Base-by-base conservation (phyloP, 257 asterid species). In the Parsonsia alboflavescens region DNA sequence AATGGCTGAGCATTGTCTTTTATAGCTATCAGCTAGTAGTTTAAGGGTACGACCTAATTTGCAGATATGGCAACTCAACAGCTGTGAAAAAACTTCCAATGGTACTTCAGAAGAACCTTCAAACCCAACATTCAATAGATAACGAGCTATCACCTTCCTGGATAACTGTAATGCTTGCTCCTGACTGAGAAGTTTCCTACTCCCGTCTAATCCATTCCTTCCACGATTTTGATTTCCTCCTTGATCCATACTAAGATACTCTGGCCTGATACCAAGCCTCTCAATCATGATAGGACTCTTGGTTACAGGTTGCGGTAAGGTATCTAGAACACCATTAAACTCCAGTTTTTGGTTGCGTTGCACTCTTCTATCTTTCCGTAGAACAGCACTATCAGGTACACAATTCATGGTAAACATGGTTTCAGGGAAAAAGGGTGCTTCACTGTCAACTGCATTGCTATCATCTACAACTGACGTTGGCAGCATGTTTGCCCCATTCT, bases 271-370 rank as follows among this genome's bases (percentile, higher is more conserved):
- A 75, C 96, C 98, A 71, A 94, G 97, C 86, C 98, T 86, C 92
- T 94, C 98, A 70, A 94, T 94, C 97, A 94, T 90, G 73, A 94
- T 92, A 75, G 97, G 92, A 88, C 89, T 92, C 85, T 88, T 94
- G 68, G 88, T 80, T 84, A 85, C 85, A 56, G 80, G 72, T 80
- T 86, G 93, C 65, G 97, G 97, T 79, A 94, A 86, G 82, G 82
- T 86, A 85, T 94, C 99, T 68, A 89, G 83, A 87, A 94, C 89
- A 70, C 99, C 99, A 71, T 94, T 94, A 80, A 83, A 90, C 74
- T 82, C 91, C 80, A 94, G 81, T 84, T 84, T 89, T 74, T 82
- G 89, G 79, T 57, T 79, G 79, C 74, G 75, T 76, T 76, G 84
- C 73, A 75, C 74, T 72, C 81, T 72, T 72, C 82, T 77, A 76